Evolutionary conservation across 2,329 filamentous ascomycete genomes (phyloP).

Genomic region (Botrytis elliptica): DNA sequence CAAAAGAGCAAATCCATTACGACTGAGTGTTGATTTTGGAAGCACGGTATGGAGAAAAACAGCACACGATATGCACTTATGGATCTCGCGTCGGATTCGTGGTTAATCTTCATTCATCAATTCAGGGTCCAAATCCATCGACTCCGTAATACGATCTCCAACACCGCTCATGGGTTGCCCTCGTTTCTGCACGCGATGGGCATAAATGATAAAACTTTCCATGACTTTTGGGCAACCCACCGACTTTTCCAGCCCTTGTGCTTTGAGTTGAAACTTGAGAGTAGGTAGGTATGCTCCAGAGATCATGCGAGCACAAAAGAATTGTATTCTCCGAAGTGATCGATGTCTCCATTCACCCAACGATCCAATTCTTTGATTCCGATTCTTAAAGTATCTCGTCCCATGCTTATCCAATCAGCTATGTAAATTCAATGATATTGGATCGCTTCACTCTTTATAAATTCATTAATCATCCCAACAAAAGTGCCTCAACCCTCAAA

Average conservation of each 20-base stretch:
- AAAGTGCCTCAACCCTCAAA: background rate
- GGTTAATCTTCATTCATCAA: conserved; percentile 17
- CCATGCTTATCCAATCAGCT: background rate
- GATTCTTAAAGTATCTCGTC: background rate
- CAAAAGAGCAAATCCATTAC: background rate
- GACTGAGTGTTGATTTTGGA: background rate
- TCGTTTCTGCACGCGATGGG: background rate
- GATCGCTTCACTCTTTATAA: background rate
- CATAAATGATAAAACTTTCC: background rate
- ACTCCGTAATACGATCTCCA: background rate
- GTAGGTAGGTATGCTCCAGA: background rate
- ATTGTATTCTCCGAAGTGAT: background rate
- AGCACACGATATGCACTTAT: conserved; percentile 9
- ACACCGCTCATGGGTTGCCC: background rate
- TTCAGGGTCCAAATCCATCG: conserved; percentile 11
- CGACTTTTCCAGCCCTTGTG: conserved; percentile 5
- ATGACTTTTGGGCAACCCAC: background rate
- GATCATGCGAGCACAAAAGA: conserved; percentile 6
- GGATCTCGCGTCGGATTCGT: conserved; percentile 10
- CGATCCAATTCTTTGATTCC: background rate
- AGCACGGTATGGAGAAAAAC: background rate
- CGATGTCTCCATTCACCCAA: background rate
- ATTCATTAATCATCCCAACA: background rate
- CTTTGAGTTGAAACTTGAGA: background rate
- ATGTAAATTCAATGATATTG: no score